A percentile compares a stretch with the other conserved stretches of the same genome.
These are phyloP conservation scores for Tetrahymena malaccensis DNA, from an alignment of 73 alveolate genomes.

Conservation along the genomic window DNA sequence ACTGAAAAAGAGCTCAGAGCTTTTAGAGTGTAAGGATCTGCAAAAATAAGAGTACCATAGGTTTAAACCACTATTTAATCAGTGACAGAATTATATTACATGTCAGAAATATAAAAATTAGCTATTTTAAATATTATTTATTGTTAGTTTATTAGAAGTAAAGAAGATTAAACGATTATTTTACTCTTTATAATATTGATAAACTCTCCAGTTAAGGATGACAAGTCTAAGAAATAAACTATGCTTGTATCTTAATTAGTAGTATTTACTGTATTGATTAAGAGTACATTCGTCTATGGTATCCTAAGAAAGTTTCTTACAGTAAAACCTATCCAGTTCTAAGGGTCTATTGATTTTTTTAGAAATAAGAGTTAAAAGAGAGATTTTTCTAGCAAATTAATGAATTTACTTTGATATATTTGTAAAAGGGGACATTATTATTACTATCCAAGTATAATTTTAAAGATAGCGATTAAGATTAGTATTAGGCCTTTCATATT, in stretches of 20 bases:
- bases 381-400: too few species aligned
- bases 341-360: not conserved
- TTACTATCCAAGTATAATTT: too few species aligned
- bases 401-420: too few species aligned
- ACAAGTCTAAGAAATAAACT: not conserved
- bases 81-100: not conserved
- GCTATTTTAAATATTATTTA: not conserved
- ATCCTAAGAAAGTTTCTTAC: not conserved
- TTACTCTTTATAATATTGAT: not conserved
- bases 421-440: too few species aligned
- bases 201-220: not conserved
- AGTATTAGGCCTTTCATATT: too few species aligned
- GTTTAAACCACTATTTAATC: not conserved
- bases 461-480: too few species aligned
- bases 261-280: not conserved
- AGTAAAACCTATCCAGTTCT: not conserved
- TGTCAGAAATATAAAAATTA: not conserved
- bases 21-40: not conserved
- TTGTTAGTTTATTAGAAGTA: not conserved
- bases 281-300: not conserved
- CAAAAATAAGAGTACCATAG: not conserved
- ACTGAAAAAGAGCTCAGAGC: not conserved
- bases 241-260: not conserved
- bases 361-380: too few species aligned
- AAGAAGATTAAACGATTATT: not conserved